These are phyloP conservation scores for Thalassia testudinum DNA, from an alignment of 116 monocot genomes.

Conservation along the genomic window DNA sequence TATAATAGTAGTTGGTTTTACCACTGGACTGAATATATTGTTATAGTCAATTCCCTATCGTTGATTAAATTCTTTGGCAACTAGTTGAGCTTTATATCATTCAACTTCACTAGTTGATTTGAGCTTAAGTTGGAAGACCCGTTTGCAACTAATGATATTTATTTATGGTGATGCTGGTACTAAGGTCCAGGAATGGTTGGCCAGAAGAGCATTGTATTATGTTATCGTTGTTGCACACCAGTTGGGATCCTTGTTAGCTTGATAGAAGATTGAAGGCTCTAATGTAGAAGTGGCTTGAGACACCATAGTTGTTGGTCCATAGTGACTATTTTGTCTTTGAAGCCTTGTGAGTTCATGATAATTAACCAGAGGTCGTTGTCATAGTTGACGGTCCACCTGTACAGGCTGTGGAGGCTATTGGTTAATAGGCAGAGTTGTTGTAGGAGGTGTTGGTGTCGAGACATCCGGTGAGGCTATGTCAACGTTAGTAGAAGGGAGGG, in stretches of 20 bases:
- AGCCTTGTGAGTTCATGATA: too few relatives aligned
- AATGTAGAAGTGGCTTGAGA: background rate
- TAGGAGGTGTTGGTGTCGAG: background rate
- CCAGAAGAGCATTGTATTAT: background rate
- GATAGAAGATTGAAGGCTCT: background rate
- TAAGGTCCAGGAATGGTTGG: background rate
- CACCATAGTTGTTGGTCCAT: background rate
- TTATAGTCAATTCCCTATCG: background rate
- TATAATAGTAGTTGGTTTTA: background rate
- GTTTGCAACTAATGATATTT: background rate
- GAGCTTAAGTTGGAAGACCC: background rate
- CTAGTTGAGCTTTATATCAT: background rate
- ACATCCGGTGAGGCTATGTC: too few relatives aligned
- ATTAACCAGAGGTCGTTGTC: too few relatives aligned
- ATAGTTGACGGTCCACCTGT: too few relatives aligned
- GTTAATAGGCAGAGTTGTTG: background rate
- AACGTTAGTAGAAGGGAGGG: too few relatives aligned
- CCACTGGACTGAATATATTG: background rate
- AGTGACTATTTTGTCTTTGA: too few relatives aligned
- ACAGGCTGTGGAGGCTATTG: background rate
- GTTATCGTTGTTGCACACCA: background rate
- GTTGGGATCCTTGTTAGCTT: too few relatives aligned
- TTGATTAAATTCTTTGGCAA: background rate
- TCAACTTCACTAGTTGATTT: background rate
- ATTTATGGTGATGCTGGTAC: background rate